phyloP scores from a whole-genome alignment of 2,329 filamentous ascomycete species.

The Penicillium occitanis region DNA sequence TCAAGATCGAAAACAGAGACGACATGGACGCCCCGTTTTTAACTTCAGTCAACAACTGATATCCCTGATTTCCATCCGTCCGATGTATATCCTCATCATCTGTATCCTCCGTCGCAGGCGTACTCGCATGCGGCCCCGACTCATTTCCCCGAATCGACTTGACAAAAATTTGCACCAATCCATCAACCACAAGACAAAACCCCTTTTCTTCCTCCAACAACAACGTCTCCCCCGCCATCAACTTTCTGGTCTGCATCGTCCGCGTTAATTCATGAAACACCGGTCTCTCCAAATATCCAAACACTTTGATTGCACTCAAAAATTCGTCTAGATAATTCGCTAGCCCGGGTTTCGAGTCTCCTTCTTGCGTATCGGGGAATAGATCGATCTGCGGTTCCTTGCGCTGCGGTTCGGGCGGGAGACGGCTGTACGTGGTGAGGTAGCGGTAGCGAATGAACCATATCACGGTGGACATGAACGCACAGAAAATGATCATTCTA shows the following conservation, averaged over 20 bases:
- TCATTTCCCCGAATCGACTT: constrained; percentile 67
- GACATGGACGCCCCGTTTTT: constrained; percentile 99
- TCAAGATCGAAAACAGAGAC: constrained; percentile 94
- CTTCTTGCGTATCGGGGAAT: constrained; percentile 89
- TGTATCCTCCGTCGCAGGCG: constrained; percentile 52
- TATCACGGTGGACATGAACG: constrained; percentile 77
- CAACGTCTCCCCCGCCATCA: constrained; percentile 93
- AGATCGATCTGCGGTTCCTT: constrained; percentile 95
- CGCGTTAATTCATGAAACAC: constrained; percentile 97
- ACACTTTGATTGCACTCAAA: constrained; percentile 96
- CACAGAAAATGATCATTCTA: constrained; percentile 73
- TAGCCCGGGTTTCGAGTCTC: constrained; percentile 83
- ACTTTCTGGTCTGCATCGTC: constrained; percentile 96
- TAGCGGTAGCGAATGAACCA: constrained; percentile 96
- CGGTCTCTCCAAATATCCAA: constrained; percentile 91
- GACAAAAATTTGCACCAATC: constrained; percentile 95
- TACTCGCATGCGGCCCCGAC: constrained; percentile 42
- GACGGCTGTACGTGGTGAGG: constrained; percentile 91
- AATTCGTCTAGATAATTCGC: constrained; percentile 99
- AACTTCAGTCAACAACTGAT: constrained; percentile 93
- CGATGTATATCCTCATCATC: constrained; percentile 62
- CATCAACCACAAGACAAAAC: constrained; percentile 96
- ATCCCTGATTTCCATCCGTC: constrained; percentile 70
- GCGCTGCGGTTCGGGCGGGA: constrained; percentile 90
- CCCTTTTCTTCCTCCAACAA: constrained; percentile 96